Evolutionary conservation across 2,329 filamentous ascomycete genomes (phyloP), one percentile per base, ranked within the genome.

Genomic region (Xylariaceae sp.): DNA sequence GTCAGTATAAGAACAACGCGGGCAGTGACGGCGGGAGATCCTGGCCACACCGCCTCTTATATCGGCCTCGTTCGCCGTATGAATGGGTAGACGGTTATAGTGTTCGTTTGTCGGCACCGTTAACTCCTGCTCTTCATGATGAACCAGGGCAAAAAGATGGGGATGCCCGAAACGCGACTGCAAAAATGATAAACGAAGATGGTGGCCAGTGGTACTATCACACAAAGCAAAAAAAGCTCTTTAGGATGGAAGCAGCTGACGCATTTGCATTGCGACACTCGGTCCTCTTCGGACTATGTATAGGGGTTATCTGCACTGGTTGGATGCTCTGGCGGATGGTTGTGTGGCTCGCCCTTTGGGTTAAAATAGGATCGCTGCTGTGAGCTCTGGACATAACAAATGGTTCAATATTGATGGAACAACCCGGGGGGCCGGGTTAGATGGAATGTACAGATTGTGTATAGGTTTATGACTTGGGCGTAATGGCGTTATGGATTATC

Each of bases 221-320:
- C 68, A 78, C 74, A 59, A 80, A 82, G 67, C 81, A 84, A 70
- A 75, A 80, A 55, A 83, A 85, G 66, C 73, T 89, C 47, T 78
- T 86, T 64, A 80, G 73, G 66, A 74, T 85, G 75, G 83, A 89
- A 67, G 77, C 85, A 13, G 76, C 75, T 3, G 84, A 88, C 64
- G 86, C 86, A 3, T 84, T 89, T 58, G 79, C 81, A 66, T 74
- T 87, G 67, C 77, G 83, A 20, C 72, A 74, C 9, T 73, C 72
- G 16, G 77, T 88, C n/a, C 70, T 87, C 20, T 65, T 78, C 3
- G 73, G 70, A 2, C 65, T 88, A 63, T 73, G 72, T 7, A 64
- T 77, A 15, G 60, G 73, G 23, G 60, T 65, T 4, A 60, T 73
- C 26, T 29, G 16, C 3, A 24, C 11, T 18, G n/a, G 16, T 20